Evolutionary conservation across 2,329 filamentous ascomycete genomes (phyloP), one percentile per base, ranked within the genome.

Genomic region (Colletotrichum eremochloae): DNA sequence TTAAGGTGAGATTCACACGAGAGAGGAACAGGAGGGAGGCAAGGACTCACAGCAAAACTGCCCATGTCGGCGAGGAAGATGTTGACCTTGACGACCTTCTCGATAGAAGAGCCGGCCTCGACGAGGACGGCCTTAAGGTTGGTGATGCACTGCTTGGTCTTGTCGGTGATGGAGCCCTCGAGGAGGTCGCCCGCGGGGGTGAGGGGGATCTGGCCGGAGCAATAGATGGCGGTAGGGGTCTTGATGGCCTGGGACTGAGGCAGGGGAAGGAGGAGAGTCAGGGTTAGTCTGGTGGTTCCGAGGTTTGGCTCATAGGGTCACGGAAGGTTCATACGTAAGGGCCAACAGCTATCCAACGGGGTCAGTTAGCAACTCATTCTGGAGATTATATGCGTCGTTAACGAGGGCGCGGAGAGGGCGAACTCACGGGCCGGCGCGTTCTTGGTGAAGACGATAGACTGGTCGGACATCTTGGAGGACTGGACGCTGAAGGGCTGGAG

Each of bases 41-140:
- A 31, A 29, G 20, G 24, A 80, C 86, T 76, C 79, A 88, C 87
- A 62, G 89, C 91, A 80, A 98, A 98, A 84, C 96, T 88, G 75
- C 88, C 89, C 96, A 98, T 98, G 83, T 97, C 93, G 63, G 93
- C 92, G 74, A 98, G 85, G 88, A 98, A 98, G 80, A 97, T 92
- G 81, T 91, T 94, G 77, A 95, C 93, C 89, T 98, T 97, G 84
- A 98, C 93, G 58, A 97, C 92, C 82, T 91, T 93, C 75, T 89
- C 84, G 71, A 98, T 88, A 64, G 88, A 90, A 31, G 93, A 95
- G 66, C 94, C 94, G 33, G 95, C 94, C 77, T 92, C 94, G 73
- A 91, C 89, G 63, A 98, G 90, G 69, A 98, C 94, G 55, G 93
- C 93, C 82, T 92, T 88, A 79, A 98, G 89, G 84, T 97, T 97